These are phyloP conservation scores for Trichoderma sp. DNA, from an alignment of 2,329 filamentous ascomycete genomes.

Conservation along the genomic window DNA sequence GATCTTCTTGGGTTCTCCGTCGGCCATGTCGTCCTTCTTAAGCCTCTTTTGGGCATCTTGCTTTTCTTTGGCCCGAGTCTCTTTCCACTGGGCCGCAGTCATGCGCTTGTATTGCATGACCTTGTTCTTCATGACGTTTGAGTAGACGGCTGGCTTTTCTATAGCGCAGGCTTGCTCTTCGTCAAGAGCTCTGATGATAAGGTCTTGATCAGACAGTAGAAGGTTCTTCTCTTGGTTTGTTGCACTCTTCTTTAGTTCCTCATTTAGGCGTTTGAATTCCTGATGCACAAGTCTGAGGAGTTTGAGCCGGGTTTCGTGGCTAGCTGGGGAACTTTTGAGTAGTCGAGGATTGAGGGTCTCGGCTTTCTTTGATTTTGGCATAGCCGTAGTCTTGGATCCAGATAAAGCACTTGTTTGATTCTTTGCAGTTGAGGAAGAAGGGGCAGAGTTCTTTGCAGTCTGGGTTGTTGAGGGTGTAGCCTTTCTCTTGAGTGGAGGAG, in stretches of 20 bases:
- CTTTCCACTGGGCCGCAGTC: constrained; percentile 69
- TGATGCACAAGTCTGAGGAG: constrained; percentile 65
- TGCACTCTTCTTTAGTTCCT: constrained; percentile 55
- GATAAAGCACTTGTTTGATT: constrained; percentile 11
- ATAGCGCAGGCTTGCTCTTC: constrained; percentile 76
- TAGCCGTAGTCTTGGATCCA: constrained; percentile 26
- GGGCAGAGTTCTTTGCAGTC: constrained; percentile 19
- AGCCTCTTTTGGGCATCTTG: constrained; percentile 36
- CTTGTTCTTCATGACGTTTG: constrained; percentile 79
- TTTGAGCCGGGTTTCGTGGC: constrained; percentile 57
- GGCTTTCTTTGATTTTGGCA: constrained; percentile 33
- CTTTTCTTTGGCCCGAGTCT: constrained; percentile 53
- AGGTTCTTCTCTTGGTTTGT: constrained; percentile 54
- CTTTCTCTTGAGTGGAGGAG: constrained; percentile 38
- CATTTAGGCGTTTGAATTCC: constrained; percentile 68
- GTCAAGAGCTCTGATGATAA: constrained; percentile 70
- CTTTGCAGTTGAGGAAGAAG: constrained; percentile 26
- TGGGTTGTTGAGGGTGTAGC: constrained; percentile 24
- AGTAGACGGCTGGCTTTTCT: constrained; percentile 70
- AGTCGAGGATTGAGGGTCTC: constrained; percentile 69
- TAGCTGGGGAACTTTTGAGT: constrained; percentile 59
- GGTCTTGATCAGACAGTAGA: constrained; percentile 62
- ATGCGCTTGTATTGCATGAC: constrained; percentile 78
- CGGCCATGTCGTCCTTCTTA: constrained; percentile 37
- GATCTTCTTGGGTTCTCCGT: constrained; percentile 52